Conservation (phyloP, 495 filamentous ascomycete species). For the Parathielavia hyrcaniae region DNA sequence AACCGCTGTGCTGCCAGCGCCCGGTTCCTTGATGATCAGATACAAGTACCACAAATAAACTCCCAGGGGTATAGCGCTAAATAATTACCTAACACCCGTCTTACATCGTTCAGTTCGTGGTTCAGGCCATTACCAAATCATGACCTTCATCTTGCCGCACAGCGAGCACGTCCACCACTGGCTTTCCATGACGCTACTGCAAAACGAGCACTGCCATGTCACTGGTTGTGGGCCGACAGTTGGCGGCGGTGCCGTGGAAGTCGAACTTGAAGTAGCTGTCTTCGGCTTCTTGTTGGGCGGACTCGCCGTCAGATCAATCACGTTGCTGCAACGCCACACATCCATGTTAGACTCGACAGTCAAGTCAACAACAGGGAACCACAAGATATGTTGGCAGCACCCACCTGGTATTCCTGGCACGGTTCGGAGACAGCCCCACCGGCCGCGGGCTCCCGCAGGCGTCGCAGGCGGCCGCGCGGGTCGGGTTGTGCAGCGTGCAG, state of each 20-base stretch:
- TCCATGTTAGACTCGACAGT: too few relatives aligned
- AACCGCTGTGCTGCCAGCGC: too few relatives aligned
- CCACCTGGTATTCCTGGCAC: neutral
- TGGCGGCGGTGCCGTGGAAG: constrained; percentile 26
- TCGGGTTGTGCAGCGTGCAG: constrained; percentile 80
- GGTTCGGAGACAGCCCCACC: neutral
- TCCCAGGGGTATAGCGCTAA: too few relatives aligned
- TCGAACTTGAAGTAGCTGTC: constrained; percentile 19
- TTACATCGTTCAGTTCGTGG: too few relatives aligned
- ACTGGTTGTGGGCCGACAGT: constrained; percentile 48
- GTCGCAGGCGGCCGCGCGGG: constrained; percentile 63
- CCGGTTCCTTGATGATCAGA: too few relatives aligned
- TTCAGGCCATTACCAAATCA: too few relatives aligned
- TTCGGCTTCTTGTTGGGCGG: constrained; percentile 17
- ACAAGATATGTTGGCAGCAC: too few relatives aligned
- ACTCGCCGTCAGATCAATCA: constrained; percentile 31
- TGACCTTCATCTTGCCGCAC: constrained; percentile 65
- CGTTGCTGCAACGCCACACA: constrained; percentile 6
- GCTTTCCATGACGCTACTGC: constrained; percentile 61
- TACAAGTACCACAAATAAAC: too few relatives aligned
- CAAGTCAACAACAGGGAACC: neutral
- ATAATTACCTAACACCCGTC: too few relatives aligned
- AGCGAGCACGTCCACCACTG: constrained; percentile 74
- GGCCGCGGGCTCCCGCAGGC: constrained; percentile 66
- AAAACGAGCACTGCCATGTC: constrained; percentile 65